Base-by-base conservation (phyloP, 179 eudicot species). In the Pouteria campechiana region DNA sequence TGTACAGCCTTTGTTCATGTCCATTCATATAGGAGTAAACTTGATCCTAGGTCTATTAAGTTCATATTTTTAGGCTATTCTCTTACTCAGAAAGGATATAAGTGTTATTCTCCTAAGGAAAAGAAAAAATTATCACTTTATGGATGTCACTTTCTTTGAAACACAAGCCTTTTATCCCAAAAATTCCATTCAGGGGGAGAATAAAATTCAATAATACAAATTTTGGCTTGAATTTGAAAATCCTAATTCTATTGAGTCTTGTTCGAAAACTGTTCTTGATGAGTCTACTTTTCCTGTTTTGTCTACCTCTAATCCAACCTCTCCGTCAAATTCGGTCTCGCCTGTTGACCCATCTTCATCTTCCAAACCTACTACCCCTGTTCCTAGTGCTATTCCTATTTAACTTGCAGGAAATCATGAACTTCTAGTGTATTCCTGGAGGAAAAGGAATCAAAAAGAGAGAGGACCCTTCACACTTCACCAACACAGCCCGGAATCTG, bases 91-190 rank as follows among this genome's bases (percentile, higher is more conserved):
- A 35, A 48, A 10, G n/a, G n/a, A n/a, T n/a, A n/a, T n/a, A n/a
- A n/a, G n/a, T n/a, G n/a, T n/a, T n/a, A n/a, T n/a, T n/a, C n/a
- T 13, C 1, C 43, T 36, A 5, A n/a, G 7, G 17, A 44, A 17
- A 0, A 29, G 23, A 17, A 44, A 17, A 21, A 3, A 25, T 9
- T 44, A 44, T 11, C 12, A 4, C 16, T 25, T 36, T 1, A 24
- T 44, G 17, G 36, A 44, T 44, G 36, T 29, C 5, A 44, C 36
- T 14, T 44, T 44, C 8, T 44, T 29, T 17, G 10, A 44, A 29
- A 29, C 27, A 25, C 49, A 44, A 19, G 10, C 36, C 2, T 44
- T 7, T 15, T 44, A 27, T 14, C 13, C 36, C 5, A 15, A 24
- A 25, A 1, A 12, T 29, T 5, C 10, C 11, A 24, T 44, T 15